Base-by-base conservation (phyloP, 345 rosid species). In the Corchorus capsularis region DNA sequence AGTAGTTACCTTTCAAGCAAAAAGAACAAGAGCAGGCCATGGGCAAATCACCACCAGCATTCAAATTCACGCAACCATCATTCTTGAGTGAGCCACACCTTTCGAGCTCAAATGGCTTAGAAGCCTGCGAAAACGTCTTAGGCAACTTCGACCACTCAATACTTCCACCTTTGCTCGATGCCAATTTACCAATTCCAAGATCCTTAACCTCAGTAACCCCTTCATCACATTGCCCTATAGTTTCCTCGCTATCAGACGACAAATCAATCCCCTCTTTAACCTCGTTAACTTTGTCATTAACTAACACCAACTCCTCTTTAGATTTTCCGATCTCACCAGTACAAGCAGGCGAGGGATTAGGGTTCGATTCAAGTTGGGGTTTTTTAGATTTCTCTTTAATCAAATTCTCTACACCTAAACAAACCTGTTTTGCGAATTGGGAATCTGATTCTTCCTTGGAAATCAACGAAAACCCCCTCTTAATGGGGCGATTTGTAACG, bases 11-110 rank as follows among this genome's bases (percentile, higher is more conserved):
- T 89, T 89, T 91, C 82, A 85, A 81, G 81, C 99, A 93, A 87
- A 93, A 90, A 4, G 94, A 89, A 76, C 97, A 95, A 63, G 91
- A 84, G 81, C 99, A 96, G 22, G 87, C 76, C 39, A 84, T 89
- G 15, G 91, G 86, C 82, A 82, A 68, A 75, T 87, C 93, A 71
- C 80, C 84, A 45, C 72, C 84, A 7, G 73, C 64, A 63, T 78
- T 78, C 73, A 74, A 77, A 81, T 85, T 82, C 52, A 47, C 84
- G 77, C 76, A 63, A 61, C 57, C 86, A 63, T 82, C 79, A 20
- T 45, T 79, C 79, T 87, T 77, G 61, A 83, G 82, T 27, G 79
- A 74, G 0, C 81, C 80, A 81, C 96, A 91, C 74, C 83, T 85
- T 69, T 72, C 85, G 82, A 93, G 72, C 64, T 83, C 89, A 71